A percentile compares a stretch with the other conserved stretches of the same genome.
These are phyloP conservation scores for Auricularia sp. DNA, from an alignment of 768 basidiomycete species.

Conservation along the genomic window DNA sequence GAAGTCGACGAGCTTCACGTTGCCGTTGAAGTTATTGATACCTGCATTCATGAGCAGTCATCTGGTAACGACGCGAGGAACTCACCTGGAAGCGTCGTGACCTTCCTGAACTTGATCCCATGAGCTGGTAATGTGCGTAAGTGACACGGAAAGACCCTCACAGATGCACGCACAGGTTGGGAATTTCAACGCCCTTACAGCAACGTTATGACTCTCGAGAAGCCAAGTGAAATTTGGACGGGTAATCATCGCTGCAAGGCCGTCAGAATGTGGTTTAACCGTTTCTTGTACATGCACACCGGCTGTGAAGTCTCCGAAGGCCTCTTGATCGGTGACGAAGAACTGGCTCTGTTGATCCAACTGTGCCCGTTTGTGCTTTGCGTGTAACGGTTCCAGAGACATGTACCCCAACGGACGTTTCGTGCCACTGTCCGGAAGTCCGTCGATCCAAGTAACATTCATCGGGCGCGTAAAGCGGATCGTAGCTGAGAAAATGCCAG, in stretches of 20 bases:
- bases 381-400: neutral
- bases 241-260: slow-evolving; percentile 42
- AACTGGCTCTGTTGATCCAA: slow-evolving; percentile 31
- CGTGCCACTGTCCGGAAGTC: neutral
- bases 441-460: slow-evolving; percentile 17
- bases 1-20: slow-evolving; percentile 46
- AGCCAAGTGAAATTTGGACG: slow-evolving; percentile 59
- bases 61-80: neutral
- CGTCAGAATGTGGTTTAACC: neutral
- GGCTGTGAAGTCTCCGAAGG: slow-evolving; percentile 52
- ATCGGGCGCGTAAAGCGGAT: slow-evolving; percentile 52
- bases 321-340: slow-evolving; percentile 28
- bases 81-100: slow-evolving; percentile 44
- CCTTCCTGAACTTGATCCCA: slow-evolving; percentile 55
- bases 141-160: neutral
- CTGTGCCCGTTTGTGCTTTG: slow-evolving; percentile 43
- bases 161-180: slow-evolving; percentile 22
- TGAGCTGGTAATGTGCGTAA: slow-evolving; percentile 31
- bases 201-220: slow-evolving; percentile 43
- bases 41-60: slow-evolving; percentile 24
- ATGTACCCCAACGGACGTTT: neutral
- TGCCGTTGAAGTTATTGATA: slow-evolving; percentile 50
- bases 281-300: neutral
- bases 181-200: slow-evolving; percentile 57
- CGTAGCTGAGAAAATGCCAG: slow-evolving; percentile 52